Conservation (phyloP, 306 rosid genomes). For the Rosa rugosa region DNA sequence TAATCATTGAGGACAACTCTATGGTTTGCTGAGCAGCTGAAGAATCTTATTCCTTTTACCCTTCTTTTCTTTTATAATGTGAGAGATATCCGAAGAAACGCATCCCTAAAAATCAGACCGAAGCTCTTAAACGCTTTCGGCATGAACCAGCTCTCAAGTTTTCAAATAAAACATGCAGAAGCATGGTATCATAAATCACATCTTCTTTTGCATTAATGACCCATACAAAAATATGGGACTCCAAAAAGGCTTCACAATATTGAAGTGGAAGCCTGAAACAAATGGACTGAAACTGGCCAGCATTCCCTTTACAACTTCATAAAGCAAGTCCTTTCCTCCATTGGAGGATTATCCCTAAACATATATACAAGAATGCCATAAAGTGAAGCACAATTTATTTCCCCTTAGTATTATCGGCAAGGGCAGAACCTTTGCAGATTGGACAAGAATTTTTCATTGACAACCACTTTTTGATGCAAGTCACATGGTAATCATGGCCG, state of each 20-base stretch:
- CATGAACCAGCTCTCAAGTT: neutral
- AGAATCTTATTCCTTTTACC: no score
- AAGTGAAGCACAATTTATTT: slow-evolving; percentile 37
- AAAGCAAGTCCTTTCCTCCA: slow-evolving; percentile 38
- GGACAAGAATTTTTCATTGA: slow-evolving; percentile 77
- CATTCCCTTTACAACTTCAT: slow-evolving; percentile 34
- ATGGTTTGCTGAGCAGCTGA: no score
- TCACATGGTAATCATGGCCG: slow-evolving; percentile 79
- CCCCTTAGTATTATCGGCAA: slow-evolving; percentile 48
- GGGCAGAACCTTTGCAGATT: slow-evolving; percentile 64
- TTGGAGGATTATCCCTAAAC: slow-evolving; percentile 39
- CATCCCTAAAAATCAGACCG: no score
- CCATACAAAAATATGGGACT: neutral
- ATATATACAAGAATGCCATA: slow-evolving; percentile 36
- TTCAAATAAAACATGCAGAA: neutral
- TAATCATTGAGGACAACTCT: no score
- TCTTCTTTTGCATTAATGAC: neutral
- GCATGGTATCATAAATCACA: neutral
- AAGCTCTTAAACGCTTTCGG: neutral
- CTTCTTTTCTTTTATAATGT: no score
- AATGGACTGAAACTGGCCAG: slow-evolving; percentile 41
- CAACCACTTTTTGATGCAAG: slow-evolving; percentile 82
- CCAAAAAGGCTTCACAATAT: slow-evolving; percentile 42
- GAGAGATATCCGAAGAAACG: no score
- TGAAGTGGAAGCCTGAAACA: slow-evolving; percentile 47